Evolutionary conservation across 805 yeast genomes (phyloP), one percentile per base, ranked within the genome.

Genomic region (Maudiozyma pseudohumilis): DNA sequence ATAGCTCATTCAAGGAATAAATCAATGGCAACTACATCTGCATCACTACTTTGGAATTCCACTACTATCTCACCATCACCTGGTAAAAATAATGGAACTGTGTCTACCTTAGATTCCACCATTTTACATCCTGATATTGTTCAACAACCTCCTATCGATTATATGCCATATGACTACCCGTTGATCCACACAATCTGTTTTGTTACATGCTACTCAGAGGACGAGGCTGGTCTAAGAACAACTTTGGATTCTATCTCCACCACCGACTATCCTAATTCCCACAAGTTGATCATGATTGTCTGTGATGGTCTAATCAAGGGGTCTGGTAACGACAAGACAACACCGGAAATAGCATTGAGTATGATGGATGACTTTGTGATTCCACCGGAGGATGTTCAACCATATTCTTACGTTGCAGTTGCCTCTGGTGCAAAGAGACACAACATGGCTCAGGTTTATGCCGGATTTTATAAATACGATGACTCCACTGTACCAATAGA

Each of bases 261-360:
- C 1, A 86, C 96, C 1, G 95, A 86, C 46, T 92, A 82, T 59
- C 96, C 97, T 39, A 88, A 87, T 58, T 84, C 96, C 3, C 97
- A 92, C 61, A 92, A 89, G 58, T 65, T 92, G 44, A 68, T 92
- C 29, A 64, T 87, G 37, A 76, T 88, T 29, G 72, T 89, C 11
- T 89, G 97, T 68, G 98, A 92, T 64, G 98, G 98, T 48, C 48
- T 89, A 25, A 80, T 92, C 49, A 88, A 89, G 52, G 98, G 98
- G 47, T 78, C 95, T 16, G 97, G 96, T 34, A 89, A 89, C 60
- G 88, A 78, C 39, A 55, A 61, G 54, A 69, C 87, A 2, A 92
- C 98, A 0, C 96, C 97, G 0, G 98, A 92, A 17, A 81, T 88
- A 50, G 87, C 79, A 15, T 61, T 92, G 43, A 74, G 74, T 30